Evolutionary conservation across 352 stramenopile genomes (phyloP), one percentile per base, ranked within the genome.

Genomic region (Phytophthora europaea): DNA sequence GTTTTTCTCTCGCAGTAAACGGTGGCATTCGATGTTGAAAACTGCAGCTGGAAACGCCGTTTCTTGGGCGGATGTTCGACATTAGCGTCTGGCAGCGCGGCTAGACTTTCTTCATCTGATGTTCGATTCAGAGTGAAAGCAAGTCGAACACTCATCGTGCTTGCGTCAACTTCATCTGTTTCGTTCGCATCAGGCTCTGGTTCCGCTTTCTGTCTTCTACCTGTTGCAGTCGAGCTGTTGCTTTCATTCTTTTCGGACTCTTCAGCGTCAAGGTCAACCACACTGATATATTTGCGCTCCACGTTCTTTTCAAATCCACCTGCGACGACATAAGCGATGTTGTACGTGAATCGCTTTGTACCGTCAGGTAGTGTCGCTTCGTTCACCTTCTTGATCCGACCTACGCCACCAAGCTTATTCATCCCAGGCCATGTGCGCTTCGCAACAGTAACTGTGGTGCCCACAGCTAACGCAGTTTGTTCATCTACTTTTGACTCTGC

Each of bases 361-460:
- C 78, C 79, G 15, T 80, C 77, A 2, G 73, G 61, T 1, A 78
- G 64, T 0, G 20, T 79, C 47, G 80, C 67, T 54, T 90, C 75
- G 64, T 90, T 84, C 45, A 89, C 81, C 72, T 84, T 87, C 10
- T 80, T 80, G 38, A 96, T 81, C 34, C 90, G 85, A 34, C 85
- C 90, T 9, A 87, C 83, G 16, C 90, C 90, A 13, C 90, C 90
- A 6, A 94, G 80, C 63, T 95, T 96, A 69, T 96, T 96, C 74
- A 96, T 96, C 3, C 90, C 90, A 34, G 90, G 87, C 90, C 90
- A 96, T 13, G 88, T 96, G 10, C 89, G 87, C 67, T 93, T 94
- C 0, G 83, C 88, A 2, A 96, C 89, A 15, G 80, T 88, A 7
- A 95, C 88, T 22, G 87, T 93, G 0, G 80, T 86, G 1, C 87